These are phyloP conservation scores for Boletus rex-veris DNA, from an alignment of 768 basidiomycete species.

Conservation along the genomic window DNA sequence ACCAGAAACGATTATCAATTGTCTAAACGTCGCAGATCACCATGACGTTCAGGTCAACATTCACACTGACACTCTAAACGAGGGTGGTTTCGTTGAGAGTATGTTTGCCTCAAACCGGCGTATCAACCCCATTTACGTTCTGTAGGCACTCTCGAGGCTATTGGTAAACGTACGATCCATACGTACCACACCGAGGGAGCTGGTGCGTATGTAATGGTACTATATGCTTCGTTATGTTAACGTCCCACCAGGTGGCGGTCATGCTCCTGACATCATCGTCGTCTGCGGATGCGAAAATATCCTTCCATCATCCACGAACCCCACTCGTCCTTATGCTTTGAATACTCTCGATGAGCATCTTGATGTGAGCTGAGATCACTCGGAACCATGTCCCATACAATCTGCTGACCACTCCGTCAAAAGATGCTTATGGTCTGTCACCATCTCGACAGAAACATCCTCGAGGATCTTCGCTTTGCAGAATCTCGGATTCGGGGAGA, in stretches of 20 bases:
- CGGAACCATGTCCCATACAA: not conserved
- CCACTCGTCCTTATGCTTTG: slow-evolving; percentile 84
- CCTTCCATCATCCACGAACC: slow-evolving; percentile 94
- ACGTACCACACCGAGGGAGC: slow-evolving; percentile 98
- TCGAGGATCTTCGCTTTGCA: slow-evolving; percentile 93
- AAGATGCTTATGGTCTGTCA: slow-evolving; percentile 99
- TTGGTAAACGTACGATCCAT: slow-evolving; percentile 89
- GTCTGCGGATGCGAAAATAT: slow-evolving; percentile 89
- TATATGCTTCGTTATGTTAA: not conserved
- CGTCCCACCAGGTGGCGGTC: slow-evolving; percentile 69
- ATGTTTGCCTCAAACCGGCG: slow-evolving; percentile 22
- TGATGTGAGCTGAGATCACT: slow-evolving; percentile 59
- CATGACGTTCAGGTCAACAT: slow-evolving; percentile 96
- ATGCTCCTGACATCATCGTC: slow-evolving; percentile 98
- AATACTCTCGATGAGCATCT: slow-evolving; percentile 98
- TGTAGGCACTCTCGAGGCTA: slow-evolving; percentile 82
- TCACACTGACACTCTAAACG: slow-evolving; percentile 96
- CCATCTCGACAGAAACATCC: slow-evolving; percentile 86
- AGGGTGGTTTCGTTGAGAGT: slow-evolving; percentile 97
- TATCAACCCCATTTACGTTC: slow-evolving; percentile 6
- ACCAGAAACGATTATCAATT: slow-evolving; percentile 73
- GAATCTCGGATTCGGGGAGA: slow-evolving; percentile 96
- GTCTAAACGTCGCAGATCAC: slow-evolving; percentile 78
- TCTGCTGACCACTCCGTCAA: not conserved
- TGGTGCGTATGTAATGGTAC: slow-evolving; percentile 40